Evolutionary conservation across 2,329 filamentous ascomycete species (phyloP).

Genomic region (Sclerotinia subarctica): DNA sequence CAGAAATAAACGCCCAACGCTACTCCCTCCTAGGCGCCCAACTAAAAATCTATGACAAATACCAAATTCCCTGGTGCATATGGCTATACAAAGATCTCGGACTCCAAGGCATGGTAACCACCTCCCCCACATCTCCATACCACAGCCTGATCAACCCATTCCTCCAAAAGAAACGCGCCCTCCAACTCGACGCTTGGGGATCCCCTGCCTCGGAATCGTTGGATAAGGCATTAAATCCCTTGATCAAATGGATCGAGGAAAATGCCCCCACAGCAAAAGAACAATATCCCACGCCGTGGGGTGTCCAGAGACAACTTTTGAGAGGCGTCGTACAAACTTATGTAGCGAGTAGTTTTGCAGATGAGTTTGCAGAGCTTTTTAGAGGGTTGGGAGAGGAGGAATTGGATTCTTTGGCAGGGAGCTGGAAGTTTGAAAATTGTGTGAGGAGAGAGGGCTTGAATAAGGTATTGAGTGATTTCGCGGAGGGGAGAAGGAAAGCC

Average conservation of each 20-base stretch:
- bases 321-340: conserved; percentile 47
- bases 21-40: conserved; percentile 48
- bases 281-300: conserved; percentile 42
- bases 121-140: conserved; percentile 44
- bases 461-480: conserved; percentile 31
- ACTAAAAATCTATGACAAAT: conserved; percentile 50
- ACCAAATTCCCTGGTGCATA: conserved; percentile 55
- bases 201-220: conserved; percentile 40
- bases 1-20: conserved; percentile 44
- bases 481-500: not conserved
- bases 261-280: conserved; percentile 41
- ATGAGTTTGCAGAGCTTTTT: conserved; percentile 56
- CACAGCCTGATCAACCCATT: conserved; percentile 51
- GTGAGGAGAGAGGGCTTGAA: conserved; percentile 43
- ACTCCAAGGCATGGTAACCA: conserved; percentile 54
- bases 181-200: conserved; percentile 57
- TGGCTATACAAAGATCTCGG: conserved; percentile 59
- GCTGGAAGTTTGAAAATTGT: conserved; percentile 52
- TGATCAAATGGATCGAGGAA: conserved; percentile 41
- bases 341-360: conserved; percentile 49
- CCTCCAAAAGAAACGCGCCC: conserved; percentile 52
- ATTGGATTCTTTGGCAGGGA: conserved; percentile 47
- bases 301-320: conserved; percentile 48
- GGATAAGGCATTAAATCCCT: conserved; percentile 23
- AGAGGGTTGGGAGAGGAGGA: conserved; percentile 48